Evolutionary conservation across 345 rosid genomes (phyloP).

Genomic region (Eucalyptus cladocalyx): DNA sequence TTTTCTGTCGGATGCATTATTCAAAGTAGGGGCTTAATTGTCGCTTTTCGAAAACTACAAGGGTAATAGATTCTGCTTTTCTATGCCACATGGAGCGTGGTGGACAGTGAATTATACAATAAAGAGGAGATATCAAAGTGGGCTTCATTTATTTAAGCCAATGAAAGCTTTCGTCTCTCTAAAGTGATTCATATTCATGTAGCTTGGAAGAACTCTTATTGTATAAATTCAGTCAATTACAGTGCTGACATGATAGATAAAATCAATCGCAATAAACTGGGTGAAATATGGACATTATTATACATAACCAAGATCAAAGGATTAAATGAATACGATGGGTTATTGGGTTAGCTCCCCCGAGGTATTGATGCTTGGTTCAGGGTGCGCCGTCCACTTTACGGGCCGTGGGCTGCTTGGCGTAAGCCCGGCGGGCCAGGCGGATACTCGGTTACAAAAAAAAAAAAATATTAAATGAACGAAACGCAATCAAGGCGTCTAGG

Average conservation of each 20-base stretch:
- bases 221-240: not conserved
- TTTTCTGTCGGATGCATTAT: not conserved
- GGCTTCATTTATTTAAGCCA: not conserved
- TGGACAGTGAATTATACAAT: not conserved
- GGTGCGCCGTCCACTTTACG: rapidly evolving
- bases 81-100: not conserved
- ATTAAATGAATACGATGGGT: not conserved
- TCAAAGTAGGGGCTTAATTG: not conserved
- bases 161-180: not conserved
- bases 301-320: not conserved
- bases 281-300: not conserved
- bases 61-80: not conserved
- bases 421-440: rapidly evolving
- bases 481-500: not conserved
- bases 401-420: rapidly evolving
- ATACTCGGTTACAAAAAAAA: no score
- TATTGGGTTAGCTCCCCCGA: no score
- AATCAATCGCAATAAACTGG: not conserved
- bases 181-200: not conserved
- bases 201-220: not conserved
- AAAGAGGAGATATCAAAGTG: not conserved
- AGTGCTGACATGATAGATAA: not conserved
- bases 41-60: not conserved
- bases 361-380: rapidly evolving
- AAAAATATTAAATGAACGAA: not conserved